Percentiles rank a stretch among this genome's conserved stretches.
These are phyloP conservation scores for Phlebiopsis flavidoalba DNA, from an alignment of 768 basidiomycete species.

Conservation along the genomic window DNA sequence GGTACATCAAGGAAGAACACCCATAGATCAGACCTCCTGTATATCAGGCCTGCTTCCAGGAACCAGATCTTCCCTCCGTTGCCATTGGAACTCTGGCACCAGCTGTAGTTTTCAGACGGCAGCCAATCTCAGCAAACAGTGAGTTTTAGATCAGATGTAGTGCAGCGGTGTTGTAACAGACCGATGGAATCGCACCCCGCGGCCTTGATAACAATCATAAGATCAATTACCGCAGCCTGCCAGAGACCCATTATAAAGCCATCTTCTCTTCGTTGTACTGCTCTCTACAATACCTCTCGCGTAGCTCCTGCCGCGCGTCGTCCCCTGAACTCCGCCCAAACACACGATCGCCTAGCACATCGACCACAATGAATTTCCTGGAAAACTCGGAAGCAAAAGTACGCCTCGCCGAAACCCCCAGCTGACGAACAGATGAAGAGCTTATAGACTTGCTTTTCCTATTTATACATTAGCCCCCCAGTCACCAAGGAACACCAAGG, in stretches of 20 bases:
- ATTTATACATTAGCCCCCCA: constrained; percentile 21
- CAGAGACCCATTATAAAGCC: constrained; percentile 5
- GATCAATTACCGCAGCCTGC: constrained; percentile 3
- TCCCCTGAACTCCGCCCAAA: neutral
- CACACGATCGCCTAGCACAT: neutral
- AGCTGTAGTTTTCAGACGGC: neutral
- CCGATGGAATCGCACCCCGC: constrained; percentile 10
- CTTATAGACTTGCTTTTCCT: neutral
- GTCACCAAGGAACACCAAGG: constrained; percentile 67
- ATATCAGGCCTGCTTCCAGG: neutral
- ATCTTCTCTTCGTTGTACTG: constrained; percentile 8
- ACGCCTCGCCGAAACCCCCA: constrained; percentile 7
- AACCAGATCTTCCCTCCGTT: neutral
- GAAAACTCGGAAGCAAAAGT: constrained; percentile 28
- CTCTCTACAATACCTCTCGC: neutral
- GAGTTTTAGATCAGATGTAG: constrained; percentile 4
- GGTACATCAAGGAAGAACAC: neutral
- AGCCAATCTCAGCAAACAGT: neutral
- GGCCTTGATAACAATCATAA: constrained; percentile 12
- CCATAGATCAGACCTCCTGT: neutral
- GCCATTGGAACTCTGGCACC: neutral
- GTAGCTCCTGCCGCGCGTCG: neutral
- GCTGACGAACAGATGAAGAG: neutral
- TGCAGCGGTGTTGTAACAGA: neutral
- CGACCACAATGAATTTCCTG: constrained; percentile 11